These are phyloP conservation scores for Zymoseptoria passerinii DNA, from an alignment of 2,329 filamentous ascomycete genomes.

Conservation along the genomic window DNA sequence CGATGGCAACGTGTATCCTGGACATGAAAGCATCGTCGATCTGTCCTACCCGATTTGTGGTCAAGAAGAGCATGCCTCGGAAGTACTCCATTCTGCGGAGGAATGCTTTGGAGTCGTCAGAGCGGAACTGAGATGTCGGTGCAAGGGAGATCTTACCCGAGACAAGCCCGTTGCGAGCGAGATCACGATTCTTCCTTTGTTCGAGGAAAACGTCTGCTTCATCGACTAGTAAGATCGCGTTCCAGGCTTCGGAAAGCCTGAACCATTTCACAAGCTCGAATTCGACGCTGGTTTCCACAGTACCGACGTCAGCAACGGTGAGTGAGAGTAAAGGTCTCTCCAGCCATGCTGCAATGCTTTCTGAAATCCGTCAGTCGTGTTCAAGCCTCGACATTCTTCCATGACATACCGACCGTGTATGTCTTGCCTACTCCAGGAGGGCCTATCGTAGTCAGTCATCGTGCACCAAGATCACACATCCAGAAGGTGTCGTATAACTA, in stretches of 20 bases:
- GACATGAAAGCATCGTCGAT: slow-evolving; percentile 30
- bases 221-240: background rate
- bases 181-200: background rate
- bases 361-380: background rate
- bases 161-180: background rate
- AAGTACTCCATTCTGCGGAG: slow-evolving; percentile 23
- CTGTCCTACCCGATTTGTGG: slow-evolving; percentile 28
- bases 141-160: background rate
- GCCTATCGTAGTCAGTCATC: too few relatives aligned
- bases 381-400: background rate
- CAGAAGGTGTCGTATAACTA: too few relatives aligned
- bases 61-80: slow-evolving; percentile 31
- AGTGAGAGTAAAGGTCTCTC: background rate
- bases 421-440: background rate
- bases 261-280: background rate
- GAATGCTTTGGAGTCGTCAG: background rate
- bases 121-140: background rate
- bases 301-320: background rate
- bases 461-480: too few relatives aligned
- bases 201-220: background rate
- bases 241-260: background rate
- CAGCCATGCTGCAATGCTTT: background rate
- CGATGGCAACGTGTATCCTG: slow-evolving; percentile 26
- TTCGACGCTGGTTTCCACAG: background rate
- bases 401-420: background rate